These are phyloP conservation scores for Trypanosoma lewisi DNA, from an alignment of 208 protist genomes.

Conservation along the genomic window DNA sequence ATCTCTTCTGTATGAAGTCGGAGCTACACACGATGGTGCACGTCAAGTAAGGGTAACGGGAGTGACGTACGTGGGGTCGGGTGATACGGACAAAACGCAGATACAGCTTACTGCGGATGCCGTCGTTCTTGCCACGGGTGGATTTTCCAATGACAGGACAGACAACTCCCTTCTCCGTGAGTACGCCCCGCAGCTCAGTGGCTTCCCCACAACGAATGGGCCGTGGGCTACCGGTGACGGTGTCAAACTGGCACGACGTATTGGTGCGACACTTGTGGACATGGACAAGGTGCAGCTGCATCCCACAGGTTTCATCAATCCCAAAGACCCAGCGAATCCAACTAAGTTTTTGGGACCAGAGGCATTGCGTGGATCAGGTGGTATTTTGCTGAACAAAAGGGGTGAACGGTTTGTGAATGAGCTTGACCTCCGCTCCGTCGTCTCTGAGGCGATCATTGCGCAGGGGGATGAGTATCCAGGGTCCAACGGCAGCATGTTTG, in stretches of 20 bases:
- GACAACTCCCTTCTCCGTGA: constrained; percentile 68
- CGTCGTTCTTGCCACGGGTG: constrained; percentile 89
- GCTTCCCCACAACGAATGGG: constrained; percentile 92
- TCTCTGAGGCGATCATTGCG: constrained; percentile 88
- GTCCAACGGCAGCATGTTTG: constrained; percentile 58
- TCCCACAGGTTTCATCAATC: constrained; percentile 95
- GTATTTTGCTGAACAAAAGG: constrained; percentile 90
- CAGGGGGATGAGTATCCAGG: constrained; percentile 66
- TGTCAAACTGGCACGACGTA: constrained; percentile 60
- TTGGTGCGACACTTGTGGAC: constrained; percentile 83
- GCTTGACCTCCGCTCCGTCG: constrained; percentile 92
- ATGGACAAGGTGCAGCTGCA: constrained; percentile 96
- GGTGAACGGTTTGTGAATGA: constrained; percentile 95
- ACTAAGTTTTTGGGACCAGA: constrained; percentile 95
- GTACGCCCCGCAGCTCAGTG: constrained; percentile 68
- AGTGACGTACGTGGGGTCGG: constrained; percentile 39
- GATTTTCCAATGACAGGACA: constrained; percentile 71
- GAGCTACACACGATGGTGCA: constrained; percentile 37
- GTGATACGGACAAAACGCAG: constrained; percentile 17
- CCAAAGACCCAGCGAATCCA: constrained; percentile 74
- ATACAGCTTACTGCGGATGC: constrained; percentile 54
- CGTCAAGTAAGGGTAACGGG: constrained; percentile 48
- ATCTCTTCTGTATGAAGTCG: constrained; percentile 38
- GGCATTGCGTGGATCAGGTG: constrained; percentile 93
- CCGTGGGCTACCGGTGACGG: constrained; percentile 80